phyloP scores from a whole-genome alignment of 495 filamentous ascomycete genomes.

The Daldinia vernicosa region DNA sequence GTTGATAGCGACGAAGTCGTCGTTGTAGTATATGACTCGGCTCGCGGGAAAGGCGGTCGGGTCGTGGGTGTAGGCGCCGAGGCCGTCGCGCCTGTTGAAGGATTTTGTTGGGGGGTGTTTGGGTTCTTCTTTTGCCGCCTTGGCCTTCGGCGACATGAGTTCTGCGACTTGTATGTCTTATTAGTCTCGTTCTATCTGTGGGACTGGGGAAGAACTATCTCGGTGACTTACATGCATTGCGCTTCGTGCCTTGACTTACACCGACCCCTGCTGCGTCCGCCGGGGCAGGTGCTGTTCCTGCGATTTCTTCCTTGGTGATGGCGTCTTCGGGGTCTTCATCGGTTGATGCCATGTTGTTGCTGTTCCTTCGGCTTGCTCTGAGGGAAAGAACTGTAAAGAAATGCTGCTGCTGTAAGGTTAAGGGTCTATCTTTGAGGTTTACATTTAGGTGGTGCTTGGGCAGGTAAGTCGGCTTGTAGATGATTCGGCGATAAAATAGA shows the following conservation, averaged over 20 bases:
- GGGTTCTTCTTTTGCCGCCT: constrained; percentile 51
- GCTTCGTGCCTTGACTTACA: constrained; percentile 35
- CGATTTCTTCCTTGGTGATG: constrained; percentile 45
- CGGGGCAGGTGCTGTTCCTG: constrained; percentile 35
- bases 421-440: not conserved
- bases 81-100: constrained; percentile 64
- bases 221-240: constrained; percentile 45
- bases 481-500: constrained; percentile 39
- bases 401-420: not conserved
- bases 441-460: constrained; percentile 11
- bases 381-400: not conserved
- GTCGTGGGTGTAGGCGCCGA: constrained; percentile 75
- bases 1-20: constrained; percentile 79
- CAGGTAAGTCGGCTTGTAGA: not conserved
- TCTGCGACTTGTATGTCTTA: constrained; percentile 62
- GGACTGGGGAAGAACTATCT: not conserved
- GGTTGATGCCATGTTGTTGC: constrained; percentile 29
- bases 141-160: constrained; percentile 70
- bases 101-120: constrained; percentile 41
- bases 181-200: constrained; percentile 4
- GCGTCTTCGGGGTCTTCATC: constrained; percentile 43
- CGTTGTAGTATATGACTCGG: constrained; percentile 73
- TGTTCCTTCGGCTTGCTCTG: not conserved
- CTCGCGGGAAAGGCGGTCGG: constrained; percentile 69
- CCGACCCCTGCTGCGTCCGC: constrained; percentile 5